Percentiles rank a stretch among this genome's conserved stretches.
Conservation (phyloP, 306 rosid genomes). For the Datisca glomerata region DNA sequence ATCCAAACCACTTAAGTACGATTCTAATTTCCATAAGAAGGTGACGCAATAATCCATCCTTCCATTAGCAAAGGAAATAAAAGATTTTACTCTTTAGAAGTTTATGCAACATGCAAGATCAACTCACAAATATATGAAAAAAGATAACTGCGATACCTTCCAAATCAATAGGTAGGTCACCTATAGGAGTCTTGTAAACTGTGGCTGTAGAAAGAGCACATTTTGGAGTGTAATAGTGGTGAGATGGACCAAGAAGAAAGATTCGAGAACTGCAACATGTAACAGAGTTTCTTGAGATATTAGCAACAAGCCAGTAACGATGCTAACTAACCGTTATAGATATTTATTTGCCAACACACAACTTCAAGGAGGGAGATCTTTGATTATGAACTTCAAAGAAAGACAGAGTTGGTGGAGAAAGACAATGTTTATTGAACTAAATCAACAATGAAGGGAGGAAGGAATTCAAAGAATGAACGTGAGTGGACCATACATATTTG, state of each 20-base stretch:
- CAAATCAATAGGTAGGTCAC: conserved; percentile 87
- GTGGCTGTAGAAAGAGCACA: conserved; percentile 90
- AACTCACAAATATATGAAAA: no score
- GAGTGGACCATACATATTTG: conserved; percentile 39
- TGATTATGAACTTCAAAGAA: not conserved
- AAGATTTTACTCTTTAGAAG: no score
- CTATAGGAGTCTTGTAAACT: conserved; percentile 88
- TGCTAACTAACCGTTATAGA: not conserved
- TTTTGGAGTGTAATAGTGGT: conserved; percentile 75
- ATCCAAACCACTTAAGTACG: no score
- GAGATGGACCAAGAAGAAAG: conserved; percentile 98
- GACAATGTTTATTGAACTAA: not conserved
- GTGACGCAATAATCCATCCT: no score
- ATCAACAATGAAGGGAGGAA: not conserved
- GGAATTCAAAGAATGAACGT: not conserved
- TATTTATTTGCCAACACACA: not conserved
- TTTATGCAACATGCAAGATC: no score
- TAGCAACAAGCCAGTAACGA: conserved; percentile 5
- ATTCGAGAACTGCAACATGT: conserved; percentile 54
- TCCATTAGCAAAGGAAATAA: no score
- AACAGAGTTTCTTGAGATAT: conserved; percentile 12
- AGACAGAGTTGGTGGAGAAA: not conserved
- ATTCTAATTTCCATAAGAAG: no score
- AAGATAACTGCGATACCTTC: no score
- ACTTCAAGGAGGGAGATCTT: not conserved